A percentile compares a stretch with the other conserved stretches of the same genome.
These are phyloP conservation scores for Blastomyces percursus DNA, from an alignment of 2,329 filamentous ascomycete genomes.

Conservation along the genomic window DNA sequence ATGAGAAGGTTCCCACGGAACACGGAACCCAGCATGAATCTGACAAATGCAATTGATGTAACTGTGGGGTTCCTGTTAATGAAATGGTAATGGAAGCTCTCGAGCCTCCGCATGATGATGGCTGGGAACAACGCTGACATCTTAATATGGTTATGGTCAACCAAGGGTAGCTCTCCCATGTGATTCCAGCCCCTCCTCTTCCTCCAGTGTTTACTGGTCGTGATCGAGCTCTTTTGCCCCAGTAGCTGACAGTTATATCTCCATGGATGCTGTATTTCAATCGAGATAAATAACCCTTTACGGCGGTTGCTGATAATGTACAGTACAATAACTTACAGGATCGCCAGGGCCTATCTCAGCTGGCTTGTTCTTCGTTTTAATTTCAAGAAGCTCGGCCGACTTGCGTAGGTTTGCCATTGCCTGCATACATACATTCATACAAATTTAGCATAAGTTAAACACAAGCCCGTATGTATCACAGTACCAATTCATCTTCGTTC, in stretches of 20 bases:
- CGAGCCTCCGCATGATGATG: not conserved
- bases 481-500: not conserved
- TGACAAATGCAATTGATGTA: not conserved
- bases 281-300: not conserved
- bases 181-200: too few relatives aligned
- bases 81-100: not conserved
- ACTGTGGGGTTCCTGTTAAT: not conserved
- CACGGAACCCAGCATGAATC: too few relatives aligned
- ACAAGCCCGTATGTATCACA: not conserved
- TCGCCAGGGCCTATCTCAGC: not conserved
- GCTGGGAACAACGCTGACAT: not conserved
- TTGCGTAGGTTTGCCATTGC: too few relatives aligned
- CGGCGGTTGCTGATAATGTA: not conserved
- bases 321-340: not conserved
- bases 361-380: not conserved
- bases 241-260: too few relatives aligned
- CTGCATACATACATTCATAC: not conserved
- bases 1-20: not conserved
- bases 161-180: too few relatives aligned
- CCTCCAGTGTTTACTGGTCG: too few relatives aligned
- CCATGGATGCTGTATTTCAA: not conserved
- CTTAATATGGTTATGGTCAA: not conserved
- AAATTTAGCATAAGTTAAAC: not conserved
- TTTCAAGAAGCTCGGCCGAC: not conserved
- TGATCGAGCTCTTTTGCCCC: too few relatives aligned